Conservation (phyloP, 192 early-diverging fungal genomes). For the Backusella luteola region DNA sequence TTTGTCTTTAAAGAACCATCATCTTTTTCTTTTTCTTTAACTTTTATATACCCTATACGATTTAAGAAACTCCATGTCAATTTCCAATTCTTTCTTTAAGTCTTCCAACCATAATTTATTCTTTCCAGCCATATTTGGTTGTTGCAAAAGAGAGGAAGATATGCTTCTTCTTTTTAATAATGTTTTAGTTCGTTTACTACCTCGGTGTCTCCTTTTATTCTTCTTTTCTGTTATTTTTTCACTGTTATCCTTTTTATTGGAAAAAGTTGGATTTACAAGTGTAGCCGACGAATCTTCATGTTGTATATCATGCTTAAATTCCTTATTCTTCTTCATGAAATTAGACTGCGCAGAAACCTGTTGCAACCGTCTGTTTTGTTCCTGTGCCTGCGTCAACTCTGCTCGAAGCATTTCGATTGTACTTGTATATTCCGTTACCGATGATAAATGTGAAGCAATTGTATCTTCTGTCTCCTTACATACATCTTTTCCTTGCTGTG, state of each 20-base stretch:
- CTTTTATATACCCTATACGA: neutral
- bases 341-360: neutral
- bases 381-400: neutral
- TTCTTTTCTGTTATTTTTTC: neutral
- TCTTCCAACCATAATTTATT: neutral
- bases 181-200: slow-evolving; percentile 12
- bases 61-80: neutral
- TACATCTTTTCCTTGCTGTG: neutral
- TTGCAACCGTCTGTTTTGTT: neutral
- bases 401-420: slow-evolving; percentile 2
- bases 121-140: neutral
- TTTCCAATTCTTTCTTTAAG: neutral
- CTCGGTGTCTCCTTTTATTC: neutral
- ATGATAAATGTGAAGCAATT: neutral
- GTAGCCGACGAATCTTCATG: slow-evolving; percentile 12
- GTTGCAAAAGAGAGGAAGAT: neutral
- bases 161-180: neutral
- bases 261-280: neutral
- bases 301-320: neutral
- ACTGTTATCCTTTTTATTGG: neutral
- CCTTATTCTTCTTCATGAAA: neutral
- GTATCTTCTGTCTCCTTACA: neutral
- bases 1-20: neutral
- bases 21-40: neutral
- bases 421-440: neutral